Evolutionary conservation across 192 early-diverging fungal species (phyloP).

Genomic region (Coemansia sp.): DNA sequence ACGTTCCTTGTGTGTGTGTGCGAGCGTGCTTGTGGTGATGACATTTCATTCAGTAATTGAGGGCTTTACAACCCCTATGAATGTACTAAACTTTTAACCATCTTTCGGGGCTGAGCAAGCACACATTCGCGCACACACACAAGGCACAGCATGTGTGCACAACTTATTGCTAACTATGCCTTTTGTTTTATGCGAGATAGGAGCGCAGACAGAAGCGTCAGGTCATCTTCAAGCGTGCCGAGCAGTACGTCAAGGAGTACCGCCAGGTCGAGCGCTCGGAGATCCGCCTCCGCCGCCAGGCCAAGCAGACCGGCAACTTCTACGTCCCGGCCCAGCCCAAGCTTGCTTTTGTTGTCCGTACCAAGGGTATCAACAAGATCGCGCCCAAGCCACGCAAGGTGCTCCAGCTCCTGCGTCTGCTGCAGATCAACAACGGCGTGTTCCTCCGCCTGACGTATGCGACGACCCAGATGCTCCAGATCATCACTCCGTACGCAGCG

Average conservation of each 20-base stretch:
- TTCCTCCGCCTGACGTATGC: constrained; percentile 96
- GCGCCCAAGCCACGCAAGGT: constrained; percentile 99
- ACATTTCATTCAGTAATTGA: constrained; percentile 14
- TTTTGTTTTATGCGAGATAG: constrained; percentile 21
- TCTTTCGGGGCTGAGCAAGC: constrained; percentile 84
- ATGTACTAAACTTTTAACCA: constrained; percentile 54
- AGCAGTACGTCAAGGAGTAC: constrained; percentile 99
- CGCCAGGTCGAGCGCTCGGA: constrained; percentile 80
- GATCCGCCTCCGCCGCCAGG: constrained; percentile 89
- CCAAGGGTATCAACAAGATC: constrained; percentile 99
- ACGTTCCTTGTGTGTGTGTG: not conserved
- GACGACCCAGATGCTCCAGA: constrained; percentile 95
- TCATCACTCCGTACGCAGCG: constrained; percentile 93
- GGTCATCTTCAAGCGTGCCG: constrained; percentile 99
- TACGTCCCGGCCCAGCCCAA: constrained; percentile 95
- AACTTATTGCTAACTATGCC: not conserved
- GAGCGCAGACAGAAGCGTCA: constrained; percentile 68
- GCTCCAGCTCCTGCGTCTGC: constrained; percentile 95
- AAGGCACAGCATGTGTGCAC: not conserved
- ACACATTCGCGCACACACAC: no score
- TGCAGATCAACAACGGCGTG: constrained; percentile 98
- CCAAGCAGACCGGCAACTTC: constrained; percentile 85
- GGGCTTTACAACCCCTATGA: constrained; percentile 49
- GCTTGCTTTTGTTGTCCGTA: constrained; percentile 96
- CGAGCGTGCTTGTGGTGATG: constrained; percentile 46